A percentile compares a stretch with the other conserved stretches of the same genome.
These are phyloP conservation scores for Dactylellina cionopaga DNA, from an alignment of 2,329 filamentous ascomycete species.

Conservation along the genomic window DNA sequence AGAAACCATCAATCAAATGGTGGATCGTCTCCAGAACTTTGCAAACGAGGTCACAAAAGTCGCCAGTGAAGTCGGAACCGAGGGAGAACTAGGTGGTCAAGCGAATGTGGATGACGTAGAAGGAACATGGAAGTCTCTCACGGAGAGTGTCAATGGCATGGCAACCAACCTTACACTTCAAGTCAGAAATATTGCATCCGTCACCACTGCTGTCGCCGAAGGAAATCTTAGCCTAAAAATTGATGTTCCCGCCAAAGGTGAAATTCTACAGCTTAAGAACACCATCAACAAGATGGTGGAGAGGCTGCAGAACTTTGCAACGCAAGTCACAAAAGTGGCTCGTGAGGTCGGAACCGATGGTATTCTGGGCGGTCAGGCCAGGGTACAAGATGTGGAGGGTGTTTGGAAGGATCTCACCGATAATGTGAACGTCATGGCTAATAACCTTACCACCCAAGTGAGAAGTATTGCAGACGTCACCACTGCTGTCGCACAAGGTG, in stretches of 20 bases:
- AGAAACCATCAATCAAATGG: slow-evolving; percentile 99
- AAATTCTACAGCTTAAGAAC: slow-evolving; percentile 93
- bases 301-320: slow-evolving; percentile 94
- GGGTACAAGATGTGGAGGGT: slow-evolving; percentile 85
- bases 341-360: slow-evolving; percentile 97
- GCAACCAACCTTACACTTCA: slow-evolving; percentile 97
- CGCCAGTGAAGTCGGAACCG: slow-evolving; percentile 87
- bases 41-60: slow-evolving; percentile 97
- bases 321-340: slow-evolving; percentile 92
- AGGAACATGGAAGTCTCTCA: slow-evolving; percentile 96
- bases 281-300: slow-evolving; percentile 99
- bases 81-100: slow-evolving; percentile 92
- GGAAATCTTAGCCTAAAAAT: slow-evolving; percentile 97
- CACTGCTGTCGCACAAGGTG: slow-evolving; percentile 80
- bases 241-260: slow-evolving; percentile 88
- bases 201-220: slow-evolving; percentile 92
- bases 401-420: slow-evolving; percentile 98
- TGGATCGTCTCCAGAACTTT: slow-evolving; percentile 95
- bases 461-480: slow-evolving; percentile 91
- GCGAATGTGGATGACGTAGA: slow-evolving; percentile 95
- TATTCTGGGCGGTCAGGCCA: slow-evolving; percentile 89
- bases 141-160: slow-evolving; percentile 97
- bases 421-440: slow-evolving; percentile 88
- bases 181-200: slow-evolving; percentile 95
- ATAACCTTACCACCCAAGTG: slow-evolving; percentile 86